phyloP scores from a whole-genome alignment of 805 yeast genomes.

The Kazachstania bromeliacearum region DNA sequence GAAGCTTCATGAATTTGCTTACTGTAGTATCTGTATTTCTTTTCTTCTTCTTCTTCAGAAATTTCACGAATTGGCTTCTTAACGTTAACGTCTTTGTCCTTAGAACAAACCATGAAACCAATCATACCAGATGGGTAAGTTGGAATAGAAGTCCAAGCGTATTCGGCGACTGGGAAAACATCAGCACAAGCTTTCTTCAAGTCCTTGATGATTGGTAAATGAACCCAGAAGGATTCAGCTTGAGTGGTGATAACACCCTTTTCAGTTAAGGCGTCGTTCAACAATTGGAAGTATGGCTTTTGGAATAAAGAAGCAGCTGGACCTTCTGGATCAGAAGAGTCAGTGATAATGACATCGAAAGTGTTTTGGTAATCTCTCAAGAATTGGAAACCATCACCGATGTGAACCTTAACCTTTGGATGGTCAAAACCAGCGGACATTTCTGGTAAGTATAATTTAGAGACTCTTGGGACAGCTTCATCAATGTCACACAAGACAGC shows the following conservation, averaged over 20 bases:
- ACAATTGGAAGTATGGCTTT: constrained; percentile 78
- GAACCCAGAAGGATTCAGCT: constrained; percentile 93
- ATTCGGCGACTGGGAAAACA: constrained; percentile 86
- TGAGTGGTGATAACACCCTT: constrained; percentile 89
- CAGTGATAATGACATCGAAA: constrained; percentile 93
- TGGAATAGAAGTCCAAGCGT: constrained; percentile 88
- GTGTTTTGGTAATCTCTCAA: constrained; percentile 73
- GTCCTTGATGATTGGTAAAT: constrained; percentile 71
- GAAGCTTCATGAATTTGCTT: constrained; percentile 78
- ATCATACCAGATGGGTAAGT: constrained; percentile 96
- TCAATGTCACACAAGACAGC: constrained; percentile 93
- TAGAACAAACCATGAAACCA: constrained; percentile 95
- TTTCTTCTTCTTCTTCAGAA: constrained; percentile 49
- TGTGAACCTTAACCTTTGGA: constrained; percentile 82
- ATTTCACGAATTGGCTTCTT: constrained; percentile 59
- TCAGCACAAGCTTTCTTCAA: constrained; percentile 72
- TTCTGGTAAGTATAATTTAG: constrained; percentile 80
- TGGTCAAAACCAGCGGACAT: constrained; percentile 77
- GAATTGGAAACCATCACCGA: constrained; percentile 97
- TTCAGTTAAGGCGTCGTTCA: constrained; percentile 80
- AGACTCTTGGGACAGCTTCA: constrained; percentile 79
- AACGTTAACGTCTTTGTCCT: constrained; percentile 57
- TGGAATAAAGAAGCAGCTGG: constrained; percentile 94
- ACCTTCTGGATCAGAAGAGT: constrained; percentile 97
- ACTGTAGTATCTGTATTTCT: constrained; percentile 74